phyloP scores from a whole-genome alignment of 805 yeast genomes.

The Myxozyma kluyveri region DNA sequence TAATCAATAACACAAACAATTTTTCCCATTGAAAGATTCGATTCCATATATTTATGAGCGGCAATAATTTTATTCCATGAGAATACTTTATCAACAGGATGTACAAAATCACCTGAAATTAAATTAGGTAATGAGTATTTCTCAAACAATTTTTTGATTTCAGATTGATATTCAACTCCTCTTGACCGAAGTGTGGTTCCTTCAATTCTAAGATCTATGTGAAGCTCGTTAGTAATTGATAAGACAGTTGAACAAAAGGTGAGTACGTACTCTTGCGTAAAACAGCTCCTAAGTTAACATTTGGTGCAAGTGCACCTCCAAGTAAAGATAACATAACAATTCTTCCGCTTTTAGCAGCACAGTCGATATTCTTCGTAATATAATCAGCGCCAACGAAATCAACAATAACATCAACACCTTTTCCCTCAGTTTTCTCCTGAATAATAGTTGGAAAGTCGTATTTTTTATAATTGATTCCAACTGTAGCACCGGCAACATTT shows the following conservation, averaged over 20 bases:
- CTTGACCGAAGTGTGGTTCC: conserved; percentile 38
- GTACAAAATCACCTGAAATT: conserved; percentile 31
- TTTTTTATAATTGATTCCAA: conserved; percentile 34
- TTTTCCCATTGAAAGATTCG: conserved; percentile 36
- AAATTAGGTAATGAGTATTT: conserved; percentile 34
- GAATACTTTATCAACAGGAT: conserved; percentile 31
- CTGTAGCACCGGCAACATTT: conserved; percentile 30
- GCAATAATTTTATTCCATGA: conserved; percentile 30
- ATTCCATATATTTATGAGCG: conserved; percentile 36
- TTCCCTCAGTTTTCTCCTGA: conserved; percentile 8
- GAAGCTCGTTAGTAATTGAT: not conserved
- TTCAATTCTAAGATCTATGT: conserved; percentile 26
- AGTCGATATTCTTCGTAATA: conserved; percentile 31
- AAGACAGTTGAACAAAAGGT: too few relatives aligned
- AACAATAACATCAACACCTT: conserved; percentile 37
- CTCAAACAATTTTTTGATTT: conserved; percentile 32
- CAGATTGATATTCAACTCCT: conserved; percentile 30
- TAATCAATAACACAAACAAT: conserved; percentile 27
- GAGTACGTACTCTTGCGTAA: conserved; percentile 32
- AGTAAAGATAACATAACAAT: conserved; percentile 34
- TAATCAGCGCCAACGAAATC: conserved; percentile 40
- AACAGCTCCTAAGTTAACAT: conserved; percentile 30
- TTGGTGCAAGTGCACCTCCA: conserved; percentile 31
- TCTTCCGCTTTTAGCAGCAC: conserved; percentile 34
- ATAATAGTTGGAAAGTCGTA: conserved; percentile 20